Base-by-base conservation (phyloP, 2,329 filamentous ascomycete species). In the Verticillium albo-atrum region DNA sequence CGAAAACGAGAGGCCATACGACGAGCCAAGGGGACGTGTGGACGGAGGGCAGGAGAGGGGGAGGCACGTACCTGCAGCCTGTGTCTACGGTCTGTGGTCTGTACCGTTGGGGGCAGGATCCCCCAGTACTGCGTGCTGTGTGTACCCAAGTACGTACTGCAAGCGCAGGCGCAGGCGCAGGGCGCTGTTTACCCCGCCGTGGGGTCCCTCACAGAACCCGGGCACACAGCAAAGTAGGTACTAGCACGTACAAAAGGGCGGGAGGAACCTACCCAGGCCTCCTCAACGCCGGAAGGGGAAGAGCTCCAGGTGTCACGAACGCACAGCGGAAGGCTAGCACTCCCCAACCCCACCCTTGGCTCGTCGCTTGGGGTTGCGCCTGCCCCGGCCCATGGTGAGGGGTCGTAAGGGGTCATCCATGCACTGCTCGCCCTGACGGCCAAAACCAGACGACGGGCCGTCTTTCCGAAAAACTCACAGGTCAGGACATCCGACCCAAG, bases 391-490 rank as follows among this genome's bases (percentile, higher is more conserved):
- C n/a, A n/a, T n/a, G 20, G 42, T 50, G 42, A 50, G 42, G 42
- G 42, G 42, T 12, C 10, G 20, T 15, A 42, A 42, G 20, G 42
- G 42, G 42, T 50, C 42, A 50, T 50, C 42, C 42, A 50, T 50
- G 42, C 20, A 50, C 10, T 20, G 23, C 42, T 6, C 42, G 42
- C 42, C 42, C 42, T 50, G 42, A 50, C 42, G 42, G 42, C 42
- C 42, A 50, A 50, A 50, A 50, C 42, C 42, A 66, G 63, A 65
- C 68, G 67, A 68, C 72, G 72, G 72, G 68, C 72, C 72, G 72
- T 67, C 68, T 71, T 63, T 70, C 72, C 72, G 71, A 64, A 62
- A 68, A 23, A 23, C 42, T 23, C n/a, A 23, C n/a, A 47, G 37
- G n/a, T 10, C 37, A 47, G 37, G n/a, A 47, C 34, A 37, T 17